phyloP scores from a whole-genome alignment of 2,329 filamentous ascomycete genomes.

The Aspergillus fijiensis region DNA sequence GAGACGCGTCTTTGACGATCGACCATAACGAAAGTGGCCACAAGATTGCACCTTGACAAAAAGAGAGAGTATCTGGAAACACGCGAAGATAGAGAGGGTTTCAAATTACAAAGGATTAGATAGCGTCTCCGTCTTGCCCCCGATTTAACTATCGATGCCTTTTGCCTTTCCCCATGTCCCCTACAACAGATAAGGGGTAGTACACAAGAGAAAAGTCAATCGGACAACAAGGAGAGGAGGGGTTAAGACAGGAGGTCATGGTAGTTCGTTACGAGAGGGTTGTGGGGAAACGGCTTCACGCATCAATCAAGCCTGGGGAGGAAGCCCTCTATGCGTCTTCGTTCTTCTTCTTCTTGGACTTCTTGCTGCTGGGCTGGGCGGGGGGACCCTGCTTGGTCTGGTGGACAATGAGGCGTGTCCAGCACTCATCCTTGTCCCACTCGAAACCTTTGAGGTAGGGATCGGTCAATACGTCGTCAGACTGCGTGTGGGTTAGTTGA shows the following conservation, averaged over 20 bases:
- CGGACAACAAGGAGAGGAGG: background rate
- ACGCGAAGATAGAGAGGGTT: background rate
- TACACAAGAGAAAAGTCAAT: too few species aligned
- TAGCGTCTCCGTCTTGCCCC: background rate
- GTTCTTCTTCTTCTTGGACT: slow-evolving; percentile 65
- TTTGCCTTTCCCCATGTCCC: too few species aligned
- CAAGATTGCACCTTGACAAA: background rate
- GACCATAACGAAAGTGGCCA: background rate
- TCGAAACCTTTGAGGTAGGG: slow-evolving; percentile 92
- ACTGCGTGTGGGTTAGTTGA: slow-evolving; percentile 49
- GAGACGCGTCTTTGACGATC: too few species aligned
- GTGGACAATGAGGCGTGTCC: slow-evolving; percentile 83
- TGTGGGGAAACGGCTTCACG: background rate
- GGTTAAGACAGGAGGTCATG: background rate
- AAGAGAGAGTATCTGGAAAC: background rate
- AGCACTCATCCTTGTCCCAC: slow-evolving; percentile 92
- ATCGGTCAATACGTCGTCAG: slow-evolving; percentile 84
- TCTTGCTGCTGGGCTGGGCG: slow-evolving; percentile 47
- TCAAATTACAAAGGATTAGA: background rate
- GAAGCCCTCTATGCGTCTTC: slow-evolving; percentile 34
- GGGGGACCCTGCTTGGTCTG: slow-evolving; percentile 69
- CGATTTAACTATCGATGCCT: too few species aligned
- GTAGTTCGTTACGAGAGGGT: too few species aligned
- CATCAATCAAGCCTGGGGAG: background rate
- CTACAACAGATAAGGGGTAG: too few species aligned